Conservation (phyloP, 2,329 filamentous ascomycete genomes). For the Aspergillus sp. region DNA sequence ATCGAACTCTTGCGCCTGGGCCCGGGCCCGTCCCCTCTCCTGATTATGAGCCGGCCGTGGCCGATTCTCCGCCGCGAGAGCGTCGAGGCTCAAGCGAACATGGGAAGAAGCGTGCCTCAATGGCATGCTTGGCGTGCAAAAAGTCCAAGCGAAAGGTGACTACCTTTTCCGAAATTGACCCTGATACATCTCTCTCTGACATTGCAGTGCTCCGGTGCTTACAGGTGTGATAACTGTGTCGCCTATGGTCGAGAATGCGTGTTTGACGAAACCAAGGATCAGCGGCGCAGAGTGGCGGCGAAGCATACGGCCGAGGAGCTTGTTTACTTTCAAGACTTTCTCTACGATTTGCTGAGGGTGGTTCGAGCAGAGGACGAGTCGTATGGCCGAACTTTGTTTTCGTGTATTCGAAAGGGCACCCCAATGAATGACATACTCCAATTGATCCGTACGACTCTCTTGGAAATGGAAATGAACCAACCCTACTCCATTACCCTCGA, state of each 20-base stretch:
- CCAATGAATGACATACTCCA: constrained; percentile 41
- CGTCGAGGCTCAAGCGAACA: constrained; percentile 14
- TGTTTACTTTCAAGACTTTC: constrained; percentile 43
- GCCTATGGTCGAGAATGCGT: constrained; percentile 47
- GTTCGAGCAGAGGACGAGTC: constrained; percentile 39
- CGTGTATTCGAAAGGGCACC: constrained; percentile 42
- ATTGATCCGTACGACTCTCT: constrained; percentile 39
- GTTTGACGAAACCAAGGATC: constrained; percentile 65
- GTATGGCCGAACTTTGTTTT: constrained; percentile 35
- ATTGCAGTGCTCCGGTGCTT: constrained; percentile 41
- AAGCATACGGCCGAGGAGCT: constrained; percentile 48
- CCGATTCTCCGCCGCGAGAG: constrained; percentile 19
- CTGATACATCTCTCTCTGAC: background rate
- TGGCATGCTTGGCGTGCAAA: constrained; percentile 46
- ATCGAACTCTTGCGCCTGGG: constrained; percentile 31
- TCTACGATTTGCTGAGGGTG: constrained; percentile 42
- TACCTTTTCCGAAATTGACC: background rate
- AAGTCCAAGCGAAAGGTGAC: constrained; percentile 46
- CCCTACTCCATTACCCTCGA: background rate
- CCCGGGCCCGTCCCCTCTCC: constrained; percentile 14
- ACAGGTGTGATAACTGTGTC: constrained; percentile 46
- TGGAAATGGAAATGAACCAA: constrained; percentile 21
- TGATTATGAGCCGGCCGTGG: constrained; percentile 8
- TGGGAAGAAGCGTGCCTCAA: constrained; percentile 45
- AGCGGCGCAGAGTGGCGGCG: constrained; percentile 47